Evolutionary conservation across 805 yeast species (phyloP), one percentile per base, ranked within the genome.

Genomic region (Teunomyces stri): DNA sequence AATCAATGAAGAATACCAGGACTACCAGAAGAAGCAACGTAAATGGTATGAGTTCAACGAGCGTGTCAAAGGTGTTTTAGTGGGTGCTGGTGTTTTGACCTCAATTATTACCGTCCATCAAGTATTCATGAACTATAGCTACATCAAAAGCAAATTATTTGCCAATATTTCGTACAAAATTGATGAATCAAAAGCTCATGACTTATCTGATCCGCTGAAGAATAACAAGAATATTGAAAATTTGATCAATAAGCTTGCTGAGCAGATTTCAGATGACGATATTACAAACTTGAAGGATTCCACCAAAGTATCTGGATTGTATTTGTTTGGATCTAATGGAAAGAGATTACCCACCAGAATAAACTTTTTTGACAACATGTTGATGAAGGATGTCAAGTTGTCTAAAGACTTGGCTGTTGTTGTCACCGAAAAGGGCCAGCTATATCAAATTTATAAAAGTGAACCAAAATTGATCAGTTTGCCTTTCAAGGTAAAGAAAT

Each of bases 401-500:
- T 70, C 75, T 20, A 74, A 72, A 4, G 65, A 60, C 45, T 64
- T 65, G 11, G 68, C 80, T 6, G 82, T 78, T 25, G 89, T 89
- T 0, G 78, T 89, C 13, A 79, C 83, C 50, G 73, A 74, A 0
- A 78, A 76, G 12, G 98, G 97, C 15, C 79, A 85, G 57, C 72
- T 89, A 28, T 89, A 91, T 87, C 81, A 82, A n/a, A 57, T 63
- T 25, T 78, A 75, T 0, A 59, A 58, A 45, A 58, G 64, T 37
- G 48, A 54, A 12, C 62, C 70, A 48, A 58, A 55, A 18, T 41
- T 50, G 43, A 44, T 64, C 4, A 51, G 54, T 13, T 46, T 69
- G 25, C 75, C 76, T 2, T 51, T 38, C 45, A 68, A 61, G 34
- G 57, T 65, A 5, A 48, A 51, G 4, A 54, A 55, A 42, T 62